Evolutionary conservation across 2,329 filamentous ascomycete species (phyloP).

Genomic region (Didymella keratinophila): DNA sequence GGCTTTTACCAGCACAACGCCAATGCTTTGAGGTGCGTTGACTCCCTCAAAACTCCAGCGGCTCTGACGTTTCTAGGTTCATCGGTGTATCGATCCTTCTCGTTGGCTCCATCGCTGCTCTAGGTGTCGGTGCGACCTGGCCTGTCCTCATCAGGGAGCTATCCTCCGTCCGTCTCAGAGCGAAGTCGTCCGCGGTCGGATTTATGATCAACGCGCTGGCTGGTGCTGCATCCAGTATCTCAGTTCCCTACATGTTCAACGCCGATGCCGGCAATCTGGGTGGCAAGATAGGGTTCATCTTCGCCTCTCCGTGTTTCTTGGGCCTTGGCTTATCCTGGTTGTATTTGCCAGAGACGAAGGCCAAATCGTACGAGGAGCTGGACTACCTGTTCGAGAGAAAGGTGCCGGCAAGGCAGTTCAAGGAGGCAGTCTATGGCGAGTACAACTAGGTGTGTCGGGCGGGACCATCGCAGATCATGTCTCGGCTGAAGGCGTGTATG

Average conservation of each 20-base stretch:
- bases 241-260: conserved; percentile 17
- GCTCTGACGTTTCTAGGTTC: too few species aligned
- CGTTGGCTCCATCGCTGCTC: too few species aligned
- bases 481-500: too few species aligned
- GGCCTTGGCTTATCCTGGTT: not conserved
- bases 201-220: not conserved
- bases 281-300: not conserved
- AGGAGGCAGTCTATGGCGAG: conserved; percentile 1
- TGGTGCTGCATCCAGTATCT: too few species aligned
- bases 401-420: conserved; percentile 8
- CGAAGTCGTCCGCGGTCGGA: conserved; percentile 43
- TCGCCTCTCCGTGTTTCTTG: not conserved
- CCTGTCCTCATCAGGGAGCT: conserved; percentile 67
- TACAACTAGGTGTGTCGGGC: too few species aligned
- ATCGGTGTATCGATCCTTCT: too few species aligned
- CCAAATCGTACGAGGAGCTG: conserved; percentile 8
- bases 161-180: conserved; percentile 75
- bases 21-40: conserved; percentile 1
- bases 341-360: conserved; percentile 9
- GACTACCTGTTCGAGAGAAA: too few species aligned
- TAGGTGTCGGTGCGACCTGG: not conserved
- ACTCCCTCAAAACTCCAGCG: too few species aligned
- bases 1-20: not conserved
- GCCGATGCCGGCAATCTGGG: conserved; percentile 3
- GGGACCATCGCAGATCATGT: too few species aligned